Percentiles rank a stretch among this genome's conserved stretches.
Conservation (phyloP, 768 basidiomycete genomes). For the Hygrophorus russula region DNA sequence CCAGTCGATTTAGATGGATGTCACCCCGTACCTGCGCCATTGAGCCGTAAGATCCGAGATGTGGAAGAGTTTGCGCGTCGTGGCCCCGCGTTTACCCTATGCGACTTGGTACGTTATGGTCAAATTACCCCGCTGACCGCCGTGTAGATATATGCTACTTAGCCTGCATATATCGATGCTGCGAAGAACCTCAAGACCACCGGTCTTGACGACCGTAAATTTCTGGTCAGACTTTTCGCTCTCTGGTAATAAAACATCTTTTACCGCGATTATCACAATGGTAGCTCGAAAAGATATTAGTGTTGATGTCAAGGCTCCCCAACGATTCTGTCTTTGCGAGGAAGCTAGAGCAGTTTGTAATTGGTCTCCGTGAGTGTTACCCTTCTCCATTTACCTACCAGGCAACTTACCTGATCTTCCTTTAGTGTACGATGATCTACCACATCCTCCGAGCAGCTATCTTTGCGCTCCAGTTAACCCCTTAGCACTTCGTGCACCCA, state of each 20-base stretch:
- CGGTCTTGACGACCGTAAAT: constrained; percentile 47
- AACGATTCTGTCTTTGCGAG: constrained; percentile 18
- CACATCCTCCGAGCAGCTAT: constrained; percentile 57
- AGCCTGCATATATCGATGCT: constrained; percentile 43
- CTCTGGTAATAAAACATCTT: neutral
- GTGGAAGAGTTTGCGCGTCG: constrained; percentile 19
- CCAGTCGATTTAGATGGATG: constrained; percentile 26
- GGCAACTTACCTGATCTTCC: too few relatives aligned
- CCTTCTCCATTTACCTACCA: too few relatives aligned
- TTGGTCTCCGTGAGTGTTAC: constrained; percentile 39
- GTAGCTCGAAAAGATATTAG: constrained; percentile 54
- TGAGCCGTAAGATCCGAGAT: constrained; percentile 17
- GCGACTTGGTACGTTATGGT: constrained; percentile 20
- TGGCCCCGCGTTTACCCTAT: constrained; percentile 14
- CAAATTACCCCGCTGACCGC: neutral
- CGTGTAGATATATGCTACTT: neutral
- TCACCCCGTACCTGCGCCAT: constrained; percentile 10
- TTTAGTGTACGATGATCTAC: constrained; percentile 69
- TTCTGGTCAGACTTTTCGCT: constrained; percentile 33
- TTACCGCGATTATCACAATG: too few relatives aligned
- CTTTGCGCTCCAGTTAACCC: constrained; percentile 16
- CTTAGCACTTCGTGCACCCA: constrained; percentile 2
- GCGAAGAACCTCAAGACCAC: constrained; percentile 24
- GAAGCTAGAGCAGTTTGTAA: constrained; percentile 37
- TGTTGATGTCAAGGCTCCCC: constrained; percentile 43